Conservation (phyloP, 2,329 filamentous ascomycete species). For the Hysterium pulicare region DNA sequence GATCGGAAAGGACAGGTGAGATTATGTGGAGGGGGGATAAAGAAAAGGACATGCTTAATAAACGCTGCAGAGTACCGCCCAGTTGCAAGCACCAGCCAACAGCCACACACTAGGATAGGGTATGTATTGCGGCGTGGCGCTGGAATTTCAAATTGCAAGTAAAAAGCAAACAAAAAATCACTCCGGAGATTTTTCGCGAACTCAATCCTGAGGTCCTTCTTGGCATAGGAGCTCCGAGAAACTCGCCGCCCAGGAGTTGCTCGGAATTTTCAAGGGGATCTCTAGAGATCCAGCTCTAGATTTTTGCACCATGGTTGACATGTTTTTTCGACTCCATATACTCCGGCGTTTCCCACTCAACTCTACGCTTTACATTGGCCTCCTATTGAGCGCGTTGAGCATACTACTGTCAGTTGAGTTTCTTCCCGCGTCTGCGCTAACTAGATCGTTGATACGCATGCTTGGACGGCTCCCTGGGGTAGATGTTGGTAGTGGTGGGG, state of each 20-base stretch:
- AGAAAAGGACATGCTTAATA: conserved; percentile 3
- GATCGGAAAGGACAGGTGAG: background rate
- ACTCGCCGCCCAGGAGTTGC: too few relatives aligned
- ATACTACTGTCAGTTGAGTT: conserved; percentile 43
- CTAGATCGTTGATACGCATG: conserved; percentile 44
- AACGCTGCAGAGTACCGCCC: conserved; percentile 5
- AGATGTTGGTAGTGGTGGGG: conserved; percentile 34
- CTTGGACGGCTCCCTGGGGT: conserved; percentile 29
- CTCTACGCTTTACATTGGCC: conserved; percentile 18
- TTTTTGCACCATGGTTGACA: background rate
- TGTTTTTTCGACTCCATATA: background rate
- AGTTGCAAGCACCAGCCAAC: conserved; percentile 1
- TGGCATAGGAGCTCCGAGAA: background rate
- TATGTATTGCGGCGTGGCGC: background rate
- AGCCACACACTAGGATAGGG: background rate
- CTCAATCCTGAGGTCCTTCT: background rate
- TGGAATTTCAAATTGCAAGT: background rate
- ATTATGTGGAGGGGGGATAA: background rate
- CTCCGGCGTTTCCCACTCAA: background rate
- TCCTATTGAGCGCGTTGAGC: conserved; percentile 42
- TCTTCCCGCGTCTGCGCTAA: conserved; percentile 34
- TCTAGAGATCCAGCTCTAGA: conserved; percentile 4
- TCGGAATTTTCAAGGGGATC: background rate
- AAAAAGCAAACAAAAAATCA: background rate
- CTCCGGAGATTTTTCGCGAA: background rate